Evolutionary conservation across 805 yeast species (phyloP), one percentile per base, ranked within the genome.

Genomic region (Candida nonsorbophila): DNA sequence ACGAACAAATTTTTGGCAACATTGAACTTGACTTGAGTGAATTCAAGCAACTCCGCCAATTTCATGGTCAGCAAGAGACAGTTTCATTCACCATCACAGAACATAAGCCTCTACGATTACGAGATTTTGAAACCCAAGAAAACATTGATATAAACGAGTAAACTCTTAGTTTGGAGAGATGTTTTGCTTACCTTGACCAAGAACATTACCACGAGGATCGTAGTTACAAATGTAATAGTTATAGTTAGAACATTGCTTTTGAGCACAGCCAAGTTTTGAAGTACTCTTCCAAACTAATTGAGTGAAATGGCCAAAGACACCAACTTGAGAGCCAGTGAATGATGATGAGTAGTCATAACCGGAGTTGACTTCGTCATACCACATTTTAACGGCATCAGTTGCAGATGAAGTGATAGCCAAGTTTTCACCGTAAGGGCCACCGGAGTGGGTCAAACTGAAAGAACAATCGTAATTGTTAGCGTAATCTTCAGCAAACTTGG

Each of bases 201-300:
- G 56, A 30, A 68, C 49, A 59, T 86, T 86, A 45, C 95, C 95
- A 21, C 80, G 73, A 12, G 85, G 77, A 47, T 67, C 60, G 40
- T 87, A 86, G 29, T 79, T 75, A 56, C 95, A 86, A 38, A 83
- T 72, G 33, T 81, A 64, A 58, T 84, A 84, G 47, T 47, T 49
- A 26, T 46, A 37, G n/a, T 55, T 34, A 14, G 53, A 38, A 60
- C 95, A 83, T 40, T 67, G 51, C 48, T 74, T 77, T 53, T 65
- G 60, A 30, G 81, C 92, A 61, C 95, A 84, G 12, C 94, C 95
- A 10, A 84, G 33, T 39, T 64, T 52, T 7, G 76, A 64, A 17
- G 84, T 62, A 16, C 60, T 52, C 39, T 66, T 69, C 95, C 95
- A 84, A 18, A 84, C 74, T 25, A 84, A 60, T 53, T 83, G 92